phyloP scores from a whole-genome alignment of 2,329 filamentous ascomycete species.

The Didymella glomerata region DNA sequence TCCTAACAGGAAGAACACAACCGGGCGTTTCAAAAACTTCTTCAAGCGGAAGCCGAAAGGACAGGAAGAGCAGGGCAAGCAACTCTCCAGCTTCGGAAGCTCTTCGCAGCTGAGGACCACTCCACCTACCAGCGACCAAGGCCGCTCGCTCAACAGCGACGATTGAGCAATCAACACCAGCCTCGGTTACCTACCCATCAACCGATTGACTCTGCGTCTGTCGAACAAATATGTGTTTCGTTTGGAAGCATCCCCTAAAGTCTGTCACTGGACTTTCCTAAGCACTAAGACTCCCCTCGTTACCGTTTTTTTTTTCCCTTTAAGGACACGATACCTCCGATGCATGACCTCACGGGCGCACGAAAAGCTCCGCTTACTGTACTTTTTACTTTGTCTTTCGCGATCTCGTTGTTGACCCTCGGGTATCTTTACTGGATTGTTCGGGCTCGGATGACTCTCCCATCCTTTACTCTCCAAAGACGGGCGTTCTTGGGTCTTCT shows the following conservation, averaged over 20 bases:
- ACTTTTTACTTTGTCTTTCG: constrained; percentile 23
- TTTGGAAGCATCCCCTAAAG: neutral
- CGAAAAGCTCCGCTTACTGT: constrained; percentile 24
- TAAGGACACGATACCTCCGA: constrained; percentile 23
- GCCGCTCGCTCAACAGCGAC: constrained; percentile 46
- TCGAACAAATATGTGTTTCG: neutral
- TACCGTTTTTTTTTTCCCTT: constrained; percentile 14
- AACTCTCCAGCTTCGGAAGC: constrained; percentile 47
- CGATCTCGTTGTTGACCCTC: constrained; percentile 12
- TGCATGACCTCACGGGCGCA: constrained; percentile 25
- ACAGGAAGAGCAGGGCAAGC: constrained; percentile 43
- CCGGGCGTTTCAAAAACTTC: constrained; percentile 48
- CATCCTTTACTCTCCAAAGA: constrained; percentile 8
- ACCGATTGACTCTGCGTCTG: neutral
- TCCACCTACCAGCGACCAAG: constrained; percentile 47
- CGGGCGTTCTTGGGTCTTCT: constrained; percentile 14
- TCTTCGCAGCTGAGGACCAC: constrained; percentile 47
- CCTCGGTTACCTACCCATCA: neutral
- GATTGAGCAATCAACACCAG: constrained; percentile 32
- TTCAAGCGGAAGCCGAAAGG: constrained; percentile 47
- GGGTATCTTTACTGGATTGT: constrained; percentile 16
- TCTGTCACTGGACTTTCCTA: constrained; percentile 4
- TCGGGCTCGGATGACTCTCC: constrained; percentile 1
- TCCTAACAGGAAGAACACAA: constrained; percentile 39
- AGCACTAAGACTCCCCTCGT: constrained; percentile 12